Base-by-base conservation (phyloP, 2,329 filamentous ascomycete species). In the Seiridium cupressi region DNA sequence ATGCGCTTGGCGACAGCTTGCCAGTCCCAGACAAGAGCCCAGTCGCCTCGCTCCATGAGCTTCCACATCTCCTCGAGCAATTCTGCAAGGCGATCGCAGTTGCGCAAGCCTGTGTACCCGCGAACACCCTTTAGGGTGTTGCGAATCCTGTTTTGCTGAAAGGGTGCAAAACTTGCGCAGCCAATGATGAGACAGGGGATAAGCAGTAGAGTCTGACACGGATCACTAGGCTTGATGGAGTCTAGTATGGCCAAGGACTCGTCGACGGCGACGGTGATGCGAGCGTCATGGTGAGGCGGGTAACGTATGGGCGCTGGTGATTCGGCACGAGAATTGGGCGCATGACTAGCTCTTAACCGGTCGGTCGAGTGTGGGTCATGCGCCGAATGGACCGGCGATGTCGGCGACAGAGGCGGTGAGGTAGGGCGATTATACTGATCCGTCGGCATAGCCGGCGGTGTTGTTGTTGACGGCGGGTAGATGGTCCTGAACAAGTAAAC, bases 11-110 rank as follows among this genome's bases (percentile, higher is more conserved):
- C 84, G 35, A 88, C 78, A 3, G 76, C 75, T 62, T 88, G 85
- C 85, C 85, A 89, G 69, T 89, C 86, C 86, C 86, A 89, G 6
- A 83, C 84, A 18, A 78, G 77, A 34, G 77, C 66, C 81, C 84
- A 87, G 55, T 88, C 82, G 26, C 81, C 83, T 8, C 72, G 70
- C 34, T 82, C 83, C 84, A 88, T 88, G 31, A 84, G 75, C 31
- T 76, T 72, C 86, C 86, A 89, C 3, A 88, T 76, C 64, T 83
- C 80, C 64, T 86, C 81, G 10, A 89, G 77, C 1, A 89, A 71
- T 61, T 84, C 75, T 13, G 75, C 63, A 3, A 82, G 81, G 10
- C 80, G 77, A 63, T 87, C 82, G 35, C 83, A 81, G 65, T 87
- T 88, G 32, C 81, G 78, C 35, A 88, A 75, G 3, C 85, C 84